Evolutionary conservation across 2,329 filamentous ascomycete species (phyloP), one percentile per base, ranked within the genome.

Genomic region (Catunica adiposa): DNA sequence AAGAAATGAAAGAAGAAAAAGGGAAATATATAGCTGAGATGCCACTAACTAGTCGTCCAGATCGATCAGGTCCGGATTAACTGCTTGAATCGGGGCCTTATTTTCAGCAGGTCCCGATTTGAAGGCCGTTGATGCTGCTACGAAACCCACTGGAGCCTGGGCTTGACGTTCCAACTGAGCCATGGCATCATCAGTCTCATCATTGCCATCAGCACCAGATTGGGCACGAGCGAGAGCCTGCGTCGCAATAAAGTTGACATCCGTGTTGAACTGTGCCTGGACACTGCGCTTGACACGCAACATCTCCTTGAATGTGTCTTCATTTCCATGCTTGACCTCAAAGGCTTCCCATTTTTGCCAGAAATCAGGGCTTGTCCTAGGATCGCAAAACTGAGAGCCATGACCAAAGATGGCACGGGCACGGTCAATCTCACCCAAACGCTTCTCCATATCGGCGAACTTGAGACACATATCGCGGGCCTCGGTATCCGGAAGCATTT

Each of bases 271-370:
- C 71, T 96, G 87, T 54, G 92, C 90, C 69, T 96, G 89, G 11
- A 98, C 92, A 68, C 88, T 95, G 66, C 92, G 77, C 76, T 97
- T 98, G 74, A 98, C 89, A 29, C 92, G 83, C 60, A 97, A 75
- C 92, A 98, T 98, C 67, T 98, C 92, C 73, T 95, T 96, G 76
- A 94, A 98, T 0, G 94, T 98, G 67, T 98, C 92, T 68, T 98
- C 94, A 70, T 98, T 98, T 61, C 92, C 92, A 65, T 98, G 92
- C 67, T 94, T 86, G 22, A 97, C 89, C 69, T 98, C 94, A 68
- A 98, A 98, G 55, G 82, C 77, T 69, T 98, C 92, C 92, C 92
- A 98, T 67, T 90, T 94, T 63, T 82, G 77, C 94, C 94, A 98
- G 71, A 97, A 98, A 15, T 78, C 81, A 6, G 86, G 83, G 62